These are phyloP conservation scores for Letharia lupina DNA, from an alignment of 495 filamentous ascomycete genomes.

Conservation along the genomic window DNA sequence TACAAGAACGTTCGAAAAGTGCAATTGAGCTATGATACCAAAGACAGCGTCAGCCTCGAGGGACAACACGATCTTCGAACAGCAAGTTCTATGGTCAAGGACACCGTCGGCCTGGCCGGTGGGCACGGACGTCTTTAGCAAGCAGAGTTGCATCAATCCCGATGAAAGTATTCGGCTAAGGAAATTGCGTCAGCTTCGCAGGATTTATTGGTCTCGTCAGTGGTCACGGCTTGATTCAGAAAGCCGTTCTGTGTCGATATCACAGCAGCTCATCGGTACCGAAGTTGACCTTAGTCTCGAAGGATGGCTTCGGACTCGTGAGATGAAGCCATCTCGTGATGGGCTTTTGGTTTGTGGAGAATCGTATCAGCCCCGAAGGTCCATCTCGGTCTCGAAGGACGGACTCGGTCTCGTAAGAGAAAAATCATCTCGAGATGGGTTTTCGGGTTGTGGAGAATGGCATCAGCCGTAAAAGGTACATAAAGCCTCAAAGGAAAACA, in stretches of 20 bases:
- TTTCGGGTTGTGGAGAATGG: too few relatives aligned
- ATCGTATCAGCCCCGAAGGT: neutral
- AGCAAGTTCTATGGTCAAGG: too few relatives aligned
- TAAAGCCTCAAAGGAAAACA: neutral
- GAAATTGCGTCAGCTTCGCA: neutral
- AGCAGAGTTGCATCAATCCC: neutral
- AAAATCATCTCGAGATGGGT: too few relatives aligned
- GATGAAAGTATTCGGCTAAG: neutral
- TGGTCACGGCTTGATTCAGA: neutral
- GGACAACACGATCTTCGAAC: too few relatives aligned
- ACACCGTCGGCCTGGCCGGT: neutral
- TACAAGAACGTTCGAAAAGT: neutral
- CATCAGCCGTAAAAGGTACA: too few relatives aligned
- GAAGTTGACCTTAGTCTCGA: too few relatives aligned
- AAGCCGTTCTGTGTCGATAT: neutral
- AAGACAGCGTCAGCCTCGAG: neutral
- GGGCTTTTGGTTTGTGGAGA: too few relatives aligned
- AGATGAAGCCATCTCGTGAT: too few relatives aligned
- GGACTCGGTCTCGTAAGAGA: neutral
- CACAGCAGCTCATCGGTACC: neutral
- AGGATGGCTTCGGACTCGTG: too few relatives aligned
- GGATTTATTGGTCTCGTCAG: neutral
- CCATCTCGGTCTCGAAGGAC: neutral
- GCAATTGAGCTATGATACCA: neutral
- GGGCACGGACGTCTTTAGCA: neutral